Percentiles rank a stretch among this genome's conserved stretches.
These are phyloP conservation scores for Cryptococcus neoformans DNA, from an alignment of 1,284 basidiomycete species.

Conservation along the genomic window DNA sequence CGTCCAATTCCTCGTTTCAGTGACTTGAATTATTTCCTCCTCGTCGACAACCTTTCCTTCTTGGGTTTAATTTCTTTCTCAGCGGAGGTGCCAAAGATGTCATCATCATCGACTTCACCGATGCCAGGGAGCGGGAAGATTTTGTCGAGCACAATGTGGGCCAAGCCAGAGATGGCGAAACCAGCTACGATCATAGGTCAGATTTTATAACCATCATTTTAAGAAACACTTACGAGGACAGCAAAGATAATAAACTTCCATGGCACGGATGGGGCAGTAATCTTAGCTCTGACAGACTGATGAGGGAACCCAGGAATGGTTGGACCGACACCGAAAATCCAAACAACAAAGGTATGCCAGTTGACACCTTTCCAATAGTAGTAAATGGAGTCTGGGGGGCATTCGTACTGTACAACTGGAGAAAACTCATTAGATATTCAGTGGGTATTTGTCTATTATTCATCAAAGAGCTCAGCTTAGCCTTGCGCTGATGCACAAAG, in stretches of 20 bases:
- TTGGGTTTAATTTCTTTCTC: no score
- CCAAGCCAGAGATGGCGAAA: constrained; percentile 33
- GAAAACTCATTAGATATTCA: not conserved
- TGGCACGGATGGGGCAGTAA: constrained; percentile 27
- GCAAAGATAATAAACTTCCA: constrained; percentile 43
- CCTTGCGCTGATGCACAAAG: constrained; percentile 39
- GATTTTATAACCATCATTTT: not conserved
- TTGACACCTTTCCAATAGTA: constrained; percentile 47
- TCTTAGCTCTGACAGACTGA: constrained; percentile 26
- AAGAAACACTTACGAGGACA: constrained; percentile 23
- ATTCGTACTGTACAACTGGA: constrained; percentile 18
- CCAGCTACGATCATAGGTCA: constrained; percentile 21
- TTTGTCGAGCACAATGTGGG: constrained; percentile 36
- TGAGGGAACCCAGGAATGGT: constrained; percentile 45
- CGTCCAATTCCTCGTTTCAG: no score
- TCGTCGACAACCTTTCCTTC: no score
- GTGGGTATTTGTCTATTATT: not conserved
- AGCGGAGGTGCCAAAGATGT: constrained; percentile 35
- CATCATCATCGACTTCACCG: constrained; percentile 37
- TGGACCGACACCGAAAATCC: constrained; percentile 44
- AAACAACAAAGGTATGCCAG: constrained; percentile 43
- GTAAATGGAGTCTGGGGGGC: constrained; percentile 22
- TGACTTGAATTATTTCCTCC: no score
- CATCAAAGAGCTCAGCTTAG: constrained; percentile 44
- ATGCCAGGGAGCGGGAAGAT: constrained; percentile 25